Percentiles rank a stretch among this genome's conserved stretches.
Evolutionary conservation across 1,284 basidiomycete species (phyloP).

Genomic region (Afroboletus lepidellus): DNA sequence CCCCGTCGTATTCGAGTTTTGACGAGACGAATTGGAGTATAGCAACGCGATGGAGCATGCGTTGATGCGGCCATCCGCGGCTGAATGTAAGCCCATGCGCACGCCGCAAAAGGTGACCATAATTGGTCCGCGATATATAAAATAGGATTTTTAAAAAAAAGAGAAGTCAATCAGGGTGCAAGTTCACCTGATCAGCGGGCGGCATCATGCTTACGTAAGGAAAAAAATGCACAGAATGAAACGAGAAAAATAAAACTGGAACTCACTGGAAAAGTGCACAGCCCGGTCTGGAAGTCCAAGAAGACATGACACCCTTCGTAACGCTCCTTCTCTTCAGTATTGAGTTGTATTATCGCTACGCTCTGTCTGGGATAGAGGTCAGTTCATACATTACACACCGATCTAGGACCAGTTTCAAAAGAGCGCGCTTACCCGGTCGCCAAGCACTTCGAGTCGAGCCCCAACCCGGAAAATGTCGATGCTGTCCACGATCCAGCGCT

Average conservation of each 20-base stretch:
- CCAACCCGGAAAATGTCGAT: conserved; percentile 65
- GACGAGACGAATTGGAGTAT: not conserved
- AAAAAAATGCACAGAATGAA: not conserved
- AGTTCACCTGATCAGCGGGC: not conserved
- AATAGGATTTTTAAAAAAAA: not conserved
- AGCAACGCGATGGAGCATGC: not conserved
- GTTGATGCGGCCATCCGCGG: not conserved
- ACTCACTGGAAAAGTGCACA: conserved; percentile 77
- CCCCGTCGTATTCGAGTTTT: not conserved
- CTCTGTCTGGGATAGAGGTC: conserved; percentile 55
- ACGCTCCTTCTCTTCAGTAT: conserved; percentile 58
- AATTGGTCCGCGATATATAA: not conserved
- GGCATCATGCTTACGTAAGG: not conserved
- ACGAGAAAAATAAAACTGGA: not conserved
- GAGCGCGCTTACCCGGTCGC: conserved; percentile 62
- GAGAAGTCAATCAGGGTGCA: not conserved
- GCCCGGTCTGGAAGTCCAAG: conserved; percentile 65
- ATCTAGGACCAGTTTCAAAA: not conserved
- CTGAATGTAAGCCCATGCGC: not conserved
- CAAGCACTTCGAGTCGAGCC: conserved; percentile 48
- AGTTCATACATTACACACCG: not conserved
- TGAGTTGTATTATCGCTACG: conserved; percentile 74
- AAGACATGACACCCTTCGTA: conserved; percentile 73
- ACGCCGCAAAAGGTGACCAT: not conserved
- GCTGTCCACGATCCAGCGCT: conserved; percentile 84